Evolutionary conservation across 75 land plant genomes (phyloP).

Genomic region (Pinus taeda): DNA sequence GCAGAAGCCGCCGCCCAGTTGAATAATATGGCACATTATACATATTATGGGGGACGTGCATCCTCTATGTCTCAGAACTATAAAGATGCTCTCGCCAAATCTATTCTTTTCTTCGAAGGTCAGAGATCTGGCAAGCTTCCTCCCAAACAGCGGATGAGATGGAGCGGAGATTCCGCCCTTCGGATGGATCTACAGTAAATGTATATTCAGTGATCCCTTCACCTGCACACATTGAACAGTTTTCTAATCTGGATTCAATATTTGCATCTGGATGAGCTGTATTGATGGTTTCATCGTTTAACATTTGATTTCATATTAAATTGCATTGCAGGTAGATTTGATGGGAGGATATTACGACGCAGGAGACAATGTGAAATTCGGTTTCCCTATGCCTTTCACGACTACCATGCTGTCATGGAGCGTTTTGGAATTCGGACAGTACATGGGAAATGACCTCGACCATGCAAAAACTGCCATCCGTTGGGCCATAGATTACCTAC

Average conservation of each 20-base stretch:
- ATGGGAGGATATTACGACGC: slow-evolving; percentile 77
- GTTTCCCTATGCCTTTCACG: slow-evolving; percentile 72
- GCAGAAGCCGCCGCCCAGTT: no score
- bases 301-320: no score
- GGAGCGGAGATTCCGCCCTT: slow-evolving; percentile 29
- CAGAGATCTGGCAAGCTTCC: slow-evolving; percentile 39
- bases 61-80: slow-evolving; percentile 15
- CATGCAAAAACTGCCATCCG: slow-evolving; percentile 39
- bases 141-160: slow-evolving; percentile 20
- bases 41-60: no score
- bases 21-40: no score
- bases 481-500: slow-evolving; percentile 74
- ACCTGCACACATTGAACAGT: no score
- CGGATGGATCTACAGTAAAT: slow-evolving; percentile 16
- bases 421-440: slow-evolving; percentile 45
- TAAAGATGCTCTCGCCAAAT: slow-evolving; percentile 19
- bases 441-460: slow-evolving; percentile 39
- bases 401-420: slow-evolving; percentile 69
- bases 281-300: accelerated
- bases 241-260: no score
- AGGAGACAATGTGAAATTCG: slow-evolving; percentile 75
- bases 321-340: slow-evolving; percentile 46
- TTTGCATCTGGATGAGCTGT: no score
- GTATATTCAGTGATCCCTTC: slow-evolving; percentile 3
- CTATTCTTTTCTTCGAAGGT: slow-evolving; percentile 33